Conservation (phyloP, 148 eudicot genomes). For the Chenopodium album region DNA sequence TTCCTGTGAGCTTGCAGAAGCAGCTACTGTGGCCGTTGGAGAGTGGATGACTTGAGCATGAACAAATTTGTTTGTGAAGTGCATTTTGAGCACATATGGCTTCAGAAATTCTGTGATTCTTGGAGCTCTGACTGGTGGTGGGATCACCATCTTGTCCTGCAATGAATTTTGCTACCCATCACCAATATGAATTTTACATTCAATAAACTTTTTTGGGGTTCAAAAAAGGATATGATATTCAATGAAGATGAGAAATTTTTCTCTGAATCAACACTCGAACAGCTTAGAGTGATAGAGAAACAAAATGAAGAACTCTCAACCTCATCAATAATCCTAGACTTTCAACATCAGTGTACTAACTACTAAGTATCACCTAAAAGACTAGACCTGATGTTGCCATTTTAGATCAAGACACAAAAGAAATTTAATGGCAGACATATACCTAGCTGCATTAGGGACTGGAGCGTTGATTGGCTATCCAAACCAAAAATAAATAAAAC, state of each 20-base stretch:
- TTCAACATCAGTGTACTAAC: neutral
- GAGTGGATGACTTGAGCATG: constrained; percentile 90
- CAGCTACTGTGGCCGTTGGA: constrained; percentile 82
- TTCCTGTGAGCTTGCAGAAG: constrained; percentile 90
- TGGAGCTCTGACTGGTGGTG: constrained; percentile 63
- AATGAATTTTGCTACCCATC: neutral
- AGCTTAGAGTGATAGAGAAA: neutral
- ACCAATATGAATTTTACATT: neutral
- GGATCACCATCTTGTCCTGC: constrained; percentile 70
- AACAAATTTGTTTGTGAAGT: constrained; percentile 82
- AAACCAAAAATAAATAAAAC: neutral
- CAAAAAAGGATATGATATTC: neutral
- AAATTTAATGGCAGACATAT: neutral
- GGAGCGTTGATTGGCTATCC: neutral
- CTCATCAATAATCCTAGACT: neutral
- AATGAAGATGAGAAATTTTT: neutral
- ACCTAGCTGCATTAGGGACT: neutral
- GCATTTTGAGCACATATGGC: constrained; percentile 82
- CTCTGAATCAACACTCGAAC: neutral
- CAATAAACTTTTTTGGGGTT: neutral
- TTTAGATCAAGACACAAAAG: neutral
- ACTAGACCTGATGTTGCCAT: neutral
- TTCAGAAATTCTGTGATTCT: constrained; percentile 71
- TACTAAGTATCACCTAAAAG: neutral
- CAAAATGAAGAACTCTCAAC: neutral